Evolutionary conservation across 164 flowering plant genomes (phyloP), one percentile per base, ranked within the genome.

Genomic region (Taxillus chinensis): DNA sequence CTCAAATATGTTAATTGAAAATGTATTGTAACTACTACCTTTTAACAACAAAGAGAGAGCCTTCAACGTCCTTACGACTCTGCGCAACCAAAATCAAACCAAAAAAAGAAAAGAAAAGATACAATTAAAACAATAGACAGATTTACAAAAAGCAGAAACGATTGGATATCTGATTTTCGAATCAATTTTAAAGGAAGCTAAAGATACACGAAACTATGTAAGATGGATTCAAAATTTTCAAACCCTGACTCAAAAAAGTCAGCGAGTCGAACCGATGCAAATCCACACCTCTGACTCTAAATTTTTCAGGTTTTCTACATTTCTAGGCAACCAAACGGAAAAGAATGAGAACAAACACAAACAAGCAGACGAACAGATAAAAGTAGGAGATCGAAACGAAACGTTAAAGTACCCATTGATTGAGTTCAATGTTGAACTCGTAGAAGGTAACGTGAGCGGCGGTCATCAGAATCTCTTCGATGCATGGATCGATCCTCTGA

Each of bases 21-120:
- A 55, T 9, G 11, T 38, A 57, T 37, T 14, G 8, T n/a, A 14
- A 14, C 27, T 17, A 37, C 41, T 40, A 57, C 59, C 59, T 57
- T 41, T 57, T 57, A 57, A 57, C 59, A 57, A 57, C 59, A 38
- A 57, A 57, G 3, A 57, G 59, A 57, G 59, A 57, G 37, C 59
- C 59, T 57, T 57, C 59, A 57, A 57, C 59, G 11, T 57, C 59
- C 43, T 57, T 57, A 41, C 59, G 59, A 14, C 59, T 57, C 59
- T 57, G 59, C 14, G 41, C 41, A 37, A 4, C 14, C 38, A 38
- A 53, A 53, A 57, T 10, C 14, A 6, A 17, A 53, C 7, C 8
- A 53, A 7, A 7, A 7, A 14, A 14, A 2, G 27, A 27, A 27
- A 27, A 27, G 27, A 27, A 27, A 27, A 27, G 27, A 27, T 27